These are phyloP conservation scores for Blastobotrys petasosporus DNA, from an alignment of 1,139 yeast genomes.

Conservation along the genomic window DNA sequence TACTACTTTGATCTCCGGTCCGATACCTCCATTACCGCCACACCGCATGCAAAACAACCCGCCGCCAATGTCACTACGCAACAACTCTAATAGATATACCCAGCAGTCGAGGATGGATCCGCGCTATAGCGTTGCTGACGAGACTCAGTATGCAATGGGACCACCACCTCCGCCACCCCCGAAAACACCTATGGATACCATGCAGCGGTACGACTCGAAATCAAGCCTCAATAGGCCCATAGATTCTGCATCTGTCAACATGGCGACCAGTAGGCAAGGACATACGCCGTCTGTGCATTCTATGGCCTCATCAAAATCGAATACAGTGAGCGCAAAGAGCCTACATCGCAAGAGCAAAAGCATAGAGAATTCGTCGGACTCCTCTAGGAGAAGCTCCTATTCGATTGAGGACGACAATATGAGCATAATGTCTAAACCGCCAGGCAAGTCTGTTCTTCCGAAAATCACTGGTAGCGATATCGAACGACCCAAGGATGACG, in stretches of 20 bases:
- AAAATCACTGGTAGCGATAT: slow-evolving; percentile 20
- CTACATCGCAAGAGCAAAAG: slow-evolving; percentile 12
- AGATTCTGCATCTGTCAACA: not conserved
- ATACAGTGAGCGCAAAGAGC: slow-evolving; percentile 5
- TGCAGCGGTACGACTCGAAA: not conserved
- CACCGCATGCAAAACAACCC: slow-evolving; percentile 14
- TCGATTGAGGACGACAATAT: slow-evolving; percentile 18
- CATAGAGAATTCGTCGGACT: slow-evolving; percentile 13
- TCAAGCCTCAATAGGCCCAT: not conserved
- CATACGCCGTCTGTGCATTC: slow-evolving; percentile 5
- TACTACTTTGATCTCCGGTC: slow-evolving; percentile 24
- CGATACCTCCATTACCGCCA: slow-evolving; percentile 28
- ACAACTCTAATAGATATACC: not conserved
- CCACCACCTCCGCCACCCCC: slow-evolving; percentile 8
- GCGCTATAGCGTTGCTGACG: no score
- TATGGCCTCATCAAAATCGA: slow-evolving; percentile 6
- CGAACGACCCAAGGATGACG: slow-evolving; percentile 31
- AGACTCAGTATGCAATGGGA: not conserved
- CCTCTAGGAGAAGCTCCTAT: slow-evolving; percentile 14
- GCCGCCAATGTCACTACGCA: slow-evolving; percentile 5
- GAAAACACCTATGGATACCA: slow-evolving; percentile 3
- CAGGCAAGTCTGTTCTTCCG: slow-evolving; percentile 18
- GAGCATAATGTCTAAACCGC: slow-evolving; percentile 16
- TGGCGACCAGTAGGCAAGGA: not conserved
- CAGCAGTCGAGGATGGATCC: no score